These are phyloP conservation scores for Xylariaceae sp. DNA, from an alignment of 2,329 filamentous ascomycete species.

Conservation along the genomic window DNA sequence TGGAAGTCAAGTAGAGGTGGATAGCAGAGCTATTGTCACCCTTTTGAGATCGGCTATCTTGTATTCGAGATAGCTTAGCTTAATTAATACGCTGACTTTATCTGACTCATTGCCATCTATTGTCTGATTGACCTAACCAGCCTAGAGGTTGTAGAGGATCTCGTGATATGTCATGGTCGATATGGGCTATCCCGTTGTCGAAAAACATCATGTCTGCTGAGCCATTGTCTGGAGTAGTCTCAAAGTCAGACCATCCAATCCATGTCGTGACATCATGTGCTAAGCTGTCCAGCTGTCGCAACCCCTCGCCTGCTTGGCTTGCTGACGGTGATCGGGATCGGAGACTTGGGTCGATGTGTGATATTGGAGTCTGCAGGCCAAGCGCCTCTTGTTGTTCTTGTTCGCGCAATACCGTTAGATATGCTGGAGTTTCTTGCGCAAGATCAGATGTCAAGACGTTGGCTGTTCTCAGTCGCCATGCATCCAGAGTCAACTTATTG, in stretches of 20 bases:
- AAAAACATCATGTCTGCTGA: not conserved
- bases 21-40: not conserved
- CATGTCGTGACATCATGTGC: not conserved
- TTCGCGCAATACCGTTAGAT: not conserved
- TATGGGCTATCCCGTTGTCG: not conserved
- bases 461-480: not conserved
- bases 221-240: not conserved
- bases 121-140: no score
- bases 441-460: not conserved
- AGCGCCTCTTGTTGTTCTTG: not conserved
- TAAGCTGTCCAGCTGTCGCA: conserved; percentile 1
- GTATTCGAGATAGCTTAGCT: no score
- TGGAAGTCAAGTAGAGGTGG: conserved; percentile 37
- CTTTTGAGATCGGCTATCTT: no score
- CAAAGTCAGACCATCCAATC: not conserved
- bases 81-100: no score
- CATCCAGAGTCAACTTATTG: not conserved
- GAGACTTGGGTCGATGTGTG: conserved; percentile 1
- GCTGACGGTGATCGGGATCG: not conserved
- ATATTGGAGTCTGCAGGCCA: not conserved
- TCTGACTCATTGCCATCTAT: no score
- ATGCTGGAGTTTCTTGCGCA: not conserved
- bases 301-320: not conserved
- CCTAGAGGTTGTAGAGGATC: no score
- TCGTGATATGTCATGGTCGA: not conserved